Base-by-base conservation (phyloP, 2,329 filamentous ascomycete genomes). In the Alternaria conjuncta region DNA sequence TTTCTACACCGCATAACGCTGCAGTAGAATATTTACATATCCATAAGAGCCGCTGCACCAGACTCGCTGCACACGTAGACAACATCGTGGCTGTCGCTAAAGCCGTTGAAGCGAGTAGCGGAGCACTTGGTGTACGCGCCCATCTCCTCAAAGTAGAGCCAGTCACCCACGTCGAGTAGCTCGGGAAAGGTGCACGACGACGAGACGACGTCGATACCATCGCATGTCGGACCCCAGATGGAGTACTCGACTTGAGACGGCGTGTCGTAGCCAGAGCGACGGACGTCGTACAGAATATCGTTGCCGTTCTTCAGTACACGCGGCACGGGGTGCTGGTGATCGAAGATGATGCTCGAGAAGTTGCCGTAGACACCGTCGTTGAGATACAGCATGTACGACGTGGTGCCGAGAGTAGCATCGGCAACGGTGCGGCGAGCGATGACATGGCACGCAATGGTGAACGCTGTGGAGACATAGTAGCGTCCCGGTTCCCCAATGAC, bases 101-200 rank as follows among this genome's bases (percentile, higher is more conserved):
- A 99, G 68, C 96, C 96, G 73, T 99, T 99, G 90, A 99, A 99
- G 77, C 92, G 90, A 61, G 96, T 99, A 67, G 96, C 95, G 64
- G 94, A 97, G 86, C 95, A 98, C 86, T 94, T 97, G 73, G 96
- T 98, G 82, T 99, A 99, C 23, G 96, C 95, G 59, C 96, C 96
- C 96, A 99, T 99, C 66, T 97, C 89, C 83, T 97, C 93, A 82
- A 99, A 99, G 84, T 97, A 99, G 58, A 99, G 86, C 96, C 96
- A 99, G 81, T 99, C 96, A 56, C 96, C 96, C 8, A 97, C 92
- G 76, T 97, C 90, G 46, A 99, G 84, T 51, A 91, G 87, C 57
- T 92, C 89, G 32, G 89, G 84, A 75, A 97, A 93, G 66, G 86
- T 88, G 80, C 92, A 93, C 77, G 90, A 92, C 79, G 93, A 89